Evolutionary conservation across 495 filamentous ascomycete genomes (phyloP).

Genomic region (Xylona heveae): DNA sequence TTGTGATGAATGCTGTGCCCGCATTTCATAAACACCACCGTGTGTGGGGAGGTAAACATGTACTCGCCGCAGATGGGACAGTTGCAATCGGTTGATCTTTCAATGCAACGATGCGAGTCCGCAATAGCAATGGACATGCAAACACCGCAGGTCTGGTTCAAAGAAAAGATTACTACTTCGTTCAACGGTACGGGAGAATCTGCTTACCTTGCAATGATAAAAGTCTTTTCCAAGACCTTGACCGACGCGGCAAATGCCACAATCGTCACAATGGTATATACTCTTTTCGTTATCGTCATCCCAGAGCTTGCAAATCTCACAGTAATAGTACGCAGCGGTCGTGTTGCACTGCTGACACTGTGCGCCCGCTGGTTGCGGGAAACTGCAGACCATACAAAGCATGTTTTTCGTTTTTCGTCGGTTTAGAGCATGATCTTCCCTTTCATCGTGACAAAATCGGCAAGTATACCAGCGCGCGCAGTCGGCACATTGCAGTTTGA

Average conservation of each 20-base stretch:
- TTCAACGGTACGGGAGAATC: background rate
- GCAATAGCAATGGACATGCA: slow-evolving; percentile 73
- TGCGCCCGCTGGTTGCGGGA: slow-evolving; percentile 63
- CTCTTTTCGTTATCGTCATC: slow-evolving; percentile 77
- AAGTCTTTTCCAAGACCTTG: slow-evolving; percentile 90
- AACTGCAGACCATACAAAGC: slow-evolving; percentile 92
- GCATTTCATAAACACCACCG: slow-evolving; percentile 86
- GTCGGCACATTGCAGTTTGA: slow-evolving; percentile 79
- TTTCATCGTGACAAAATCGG: slow-evolving; percentile 80
- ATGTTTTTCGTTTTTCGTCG: slow-evolving; percentile 78
- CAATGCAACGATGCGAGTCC: slow-evolving; percentile 78
- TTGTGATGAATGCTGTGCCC: slow-evolving; percentile 85
- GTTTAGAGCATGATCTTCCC: slow-evolving; percentile 62
- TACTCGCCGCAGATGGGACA: slow-evolving; percentile 98
- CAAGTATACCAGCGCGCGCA: slow-evolving; percentile 92
- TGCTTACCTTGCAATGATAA: slow-evolving; percentile 81
- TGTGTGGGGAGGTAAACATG: slow-evolving; percentile 80
- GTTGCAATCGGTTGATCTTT: slow-evolving; percentile 82
- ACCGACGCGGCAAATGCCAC: slow-evolving; percentile 84
- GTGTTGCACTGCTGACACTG: slow-evolving; percentile 55
- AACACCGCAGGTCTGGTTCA: slow-evolving; percentile 55
- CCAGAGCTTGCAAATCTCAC: slow-evolving; percentile 89
- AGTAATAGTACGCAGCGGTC: slow-evolving; percentile 79
- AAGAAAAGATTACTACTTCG: background rate
- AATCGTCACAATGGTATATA: slow-evolving; percentile 94